Conservation (phyloP, 352 stramenopile species). For the Globisporangium nagaii region DNA sequence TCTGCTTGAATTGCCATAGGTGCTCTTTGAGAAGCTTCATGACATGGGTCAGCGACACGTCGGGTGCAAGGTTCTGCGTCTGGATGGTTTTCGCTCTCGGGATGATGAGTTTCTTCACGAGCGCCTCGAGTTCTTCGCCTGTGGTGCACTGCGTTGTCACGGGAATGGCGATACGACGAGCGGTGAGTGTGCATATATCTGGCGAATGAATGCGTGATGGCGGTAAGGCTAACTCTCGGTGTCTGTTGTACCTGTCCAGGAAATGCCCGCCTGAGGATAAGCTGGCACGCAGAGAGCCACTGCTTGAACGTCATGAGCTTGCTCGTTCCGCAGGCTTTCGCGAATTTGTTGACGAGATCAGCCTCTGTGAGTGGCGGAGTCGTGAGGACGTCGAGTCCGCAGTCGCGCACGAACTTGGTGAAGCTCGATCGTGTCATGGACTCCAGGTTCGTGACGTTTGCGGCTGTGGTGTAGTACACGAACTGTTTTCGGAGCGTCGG, state of each 20-base stretch:
- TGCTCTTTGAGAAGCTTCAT: conserved; percentile 63
- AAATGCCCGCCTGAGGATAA: conserved; percentile 35
- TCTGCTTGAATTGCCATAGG: conserved; percentile 70
- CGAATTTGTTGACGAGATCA: conserved; percentile 52
- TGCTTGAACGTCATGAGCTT: conserved; percentile 47
- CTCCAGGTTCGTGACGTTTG: conserved; percentile 59
- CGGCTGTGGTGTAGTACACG: conserved; percentile 55
- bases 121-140: conserved; percentile 27
- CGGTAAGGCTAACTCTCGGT: no score
- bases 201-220: not conserved
- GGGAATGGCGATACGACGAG: not conserved
- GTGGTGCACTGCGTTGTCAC: conserved; percentile 6
- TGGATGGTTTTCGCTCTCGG: conserved; percentile 45
- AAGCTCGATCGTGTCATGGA: conserved; percentile 59
- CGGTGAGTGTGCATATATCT: not conserved
- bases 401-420: conserved; percentile 61
- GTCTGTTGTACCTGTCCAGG: conserved; percentile 23
- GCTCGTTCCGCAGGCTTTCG: conserved; percentile 18
- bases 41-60: conserved; percentile 63
- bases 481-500: conserved; percentile 57
- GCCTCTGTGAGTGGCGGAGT: conserved; percentile 35
- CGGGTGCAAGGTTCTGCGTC: conserved; percentile 55
- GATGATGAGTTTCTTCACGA: conserved; percentile 50
- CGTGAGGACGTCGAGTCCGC: conserved; percentile 31
- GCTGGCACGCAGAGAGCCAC: conserved; percentile 40